These are phyloP conservation scores for Chrysanthemum makinoi DNA, from an alignment of 129 eudicot species.

Conservation along the genomic window DNA sequence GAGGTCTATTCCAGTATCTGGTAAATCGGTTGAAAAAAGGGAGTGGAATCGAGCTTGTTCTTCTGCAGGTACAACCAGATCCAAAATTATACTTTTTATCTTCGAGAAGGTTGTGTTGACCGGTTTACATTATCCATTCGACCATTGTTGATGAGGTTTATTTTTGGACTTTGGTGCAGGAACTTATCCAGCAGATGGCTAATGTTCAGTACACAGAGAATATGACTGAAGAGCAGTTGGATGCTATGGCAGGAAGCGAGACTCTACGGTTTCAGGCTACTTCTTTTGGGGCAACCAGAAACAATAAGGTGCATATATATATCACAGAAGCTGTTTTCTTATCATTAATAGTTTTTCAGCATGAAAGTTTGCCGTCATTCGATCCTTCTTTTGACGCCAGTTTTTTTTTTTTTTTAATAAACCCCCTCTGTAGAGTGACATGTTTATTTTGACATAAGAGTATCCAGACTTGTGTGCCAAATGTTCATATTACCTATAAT, in stretches of 20 bases:
- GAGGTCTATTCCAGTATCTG: constrained; percentile 96
- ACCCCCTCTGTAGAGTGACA: neutral
- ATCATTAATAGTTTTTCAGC: too few species aligned
- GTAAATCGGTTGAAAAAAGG: constrained; percentile 96
- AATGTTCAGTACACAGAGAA: constrained; percentile 98
- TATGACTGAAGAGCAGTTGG: constrained; percentile 98
- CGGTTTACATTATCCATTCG: neutral
- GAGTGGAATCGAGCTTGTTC: constrained; percentile 96
- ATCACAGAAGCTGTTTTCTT: neutral
- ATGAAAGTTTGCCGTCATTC: too few species aligned
- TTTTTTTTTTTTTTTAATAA: too few species aligned
- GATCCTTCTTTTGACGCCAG: too few species aligned
- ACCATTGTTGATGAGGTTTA: neutral
- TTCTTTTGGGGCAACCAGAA: constrained; percentile 86
- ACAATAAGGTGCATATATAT: constrained; percentile 69
- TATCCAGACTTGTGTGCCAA: too few species aligned
- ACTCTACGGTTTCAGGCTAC: constrained; percentile 91
- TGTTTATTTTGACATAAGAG: too few species aligned
- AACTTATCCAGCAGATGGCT: constrained; percentile 99
- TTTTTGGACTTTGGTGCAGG: constrained; percentile 45
- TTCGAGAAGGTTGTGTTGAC: constrained; percentile 10
- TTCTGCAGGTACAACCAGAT: constrained; percentile 69
- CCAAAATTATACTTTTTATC: constrained; percentile 16
- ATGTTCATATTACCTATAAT: too few species aligned
- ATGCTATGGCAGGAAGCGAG: constrained; percentile 99